Evolutionary conservation across 495 filamentous ascomycete species (phyloP).

Genomic region (Monascus purpureus): DNA sequence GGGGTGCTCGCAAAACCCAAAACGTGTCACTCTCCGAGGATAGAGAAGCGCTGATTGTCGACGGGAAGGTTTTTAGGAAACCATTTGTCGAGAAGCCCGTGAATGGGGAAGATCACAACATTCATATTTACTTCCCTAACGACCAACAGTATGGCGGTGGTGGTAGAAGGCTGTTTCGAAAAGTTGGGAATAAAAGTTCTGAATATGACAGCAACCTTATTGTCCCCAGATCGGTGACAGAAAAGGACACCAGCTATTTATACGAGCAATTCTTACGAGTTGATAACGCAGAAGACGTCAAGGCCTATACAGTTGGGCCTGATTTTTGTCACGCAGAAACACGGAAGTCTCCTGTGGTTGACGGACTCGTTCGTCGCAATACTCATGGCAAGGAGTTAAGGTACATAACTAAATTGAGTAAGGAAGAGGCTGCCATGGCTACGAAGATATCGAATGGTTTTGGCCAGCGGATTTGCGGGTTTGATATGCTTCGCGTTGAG

Average conservation of each 20-base stretch:
- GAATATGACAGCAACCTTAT: constrained; percentile 68
- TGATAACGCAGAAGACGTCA: constrained; percentile 94
- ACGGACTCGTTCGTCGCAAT: constrained; percentile 89
- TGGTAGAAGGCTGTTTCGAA: constrained; percentile 83
- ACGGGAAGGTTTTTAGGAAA: constrained; percentile 69
- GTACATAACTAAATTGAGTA: constrained; percentile 73
- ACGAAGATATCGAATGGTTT: constrained; percentile 83
- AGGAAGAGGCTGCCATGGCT: constrained; percentile 75
- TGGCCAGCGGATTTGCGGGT: constrained; percentile 90
- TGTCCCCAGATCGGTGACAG: constrained; percentile 66
- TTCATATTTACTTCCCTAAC: constrained; percentile 89
- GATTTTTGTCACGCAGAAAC: constrained; percentile 95
- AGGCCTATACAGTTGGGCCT: constrained; percentile 93
- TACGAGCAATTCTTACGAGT: constrained; percentile 96
- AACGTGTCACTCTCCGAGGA: constrained; percentile 74
- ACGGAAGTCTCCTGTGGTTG: constrained; percentile 90
- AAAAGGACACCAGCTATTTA: constrained; percentile 68
- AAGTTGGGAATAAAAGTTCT: constrained; percentile 95
- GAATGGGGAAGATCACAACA: constrained; percentile 98
- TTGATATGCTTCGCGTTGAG: constrained; percentile 78
- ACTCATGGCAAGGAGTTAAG: constrained; percentile 94
- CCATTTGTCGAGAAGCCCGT: constrained; percentile 97
- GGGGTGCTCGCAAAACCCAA: constrained; percentile 39
- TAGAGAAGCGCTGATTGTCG: constrained; percentile 74
- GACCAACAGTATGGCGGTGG: constrained; percentile 63